These are phyloP conservation scores for Parachlorella kessleri DNA, from an alignment of 139 green algal genomes.

Conservation along the genomic window DNA sequence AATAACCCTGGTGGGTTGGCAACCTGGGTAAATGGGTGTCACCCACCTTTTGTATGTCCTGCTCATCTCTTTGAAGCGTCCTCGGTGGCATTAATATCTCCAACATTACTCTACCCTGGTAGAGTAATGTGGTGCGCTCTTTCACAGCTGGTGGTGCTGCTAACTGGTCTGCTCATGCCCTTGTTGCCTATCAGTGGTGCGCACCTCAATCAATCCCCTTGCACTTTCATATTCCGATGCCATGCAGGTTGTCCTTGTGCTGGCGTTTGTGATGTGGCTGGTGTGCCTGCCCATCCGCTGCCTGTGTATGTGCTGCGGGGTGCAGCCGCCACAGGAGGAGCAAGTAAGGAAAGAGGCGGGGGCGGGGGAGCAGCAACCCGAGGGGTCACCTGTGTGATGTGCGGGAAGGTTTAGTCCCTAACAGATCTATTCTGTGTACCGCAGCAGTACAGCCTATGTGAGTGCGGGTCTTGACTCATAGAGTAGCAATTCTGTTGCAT, in stretches of 20 bases:
- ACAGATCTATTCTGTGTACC: too few species aligned
- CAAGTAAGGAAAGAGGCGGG: background rate
- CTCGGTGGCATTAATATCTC: background rate
- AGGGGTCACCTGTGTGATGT: background rate
- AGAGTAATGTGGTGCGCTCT: too few species aligned
- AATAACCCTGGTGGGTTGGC: slow-evolving; percentile 17
- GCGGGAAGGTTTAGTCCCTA: too few species aligned
- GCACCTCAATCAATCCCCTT: background rate
- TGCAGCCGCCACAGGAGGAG: background rate
- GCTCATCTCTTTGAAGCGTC: too few species aligned
- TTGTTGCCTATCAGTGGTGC: background rate
- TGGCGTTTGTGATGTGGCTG: slow-evolving; percentile 2
- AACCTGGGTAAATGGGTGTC: background rate
- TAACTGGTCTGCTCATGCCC: background rate
- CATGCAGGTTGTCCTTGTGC: slow-evolving; percentile 4
- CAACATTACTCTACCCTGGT: background rate
- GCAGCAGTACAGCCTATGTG: too few species aligned
- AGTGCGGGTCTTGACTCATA: too few species aligned
- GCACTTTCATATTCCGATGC: background rate
- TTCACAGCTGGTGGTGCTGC: background rate
- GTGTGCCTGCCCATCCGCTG: slow-evolving; percentile 11
- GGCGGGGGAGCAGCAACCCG: background rate
- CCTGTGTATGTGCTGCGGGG: slow-evolving; percentile 9
- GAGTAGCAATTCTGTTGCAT: too few species aligned
- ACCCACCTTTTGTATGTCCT: background rate